Evolutionary conservation across 1,284 basidiomycete species (phyloP), one percentile per base, ranked within the genome.

Genomic region (Neonothopanus nambi): DNA sequence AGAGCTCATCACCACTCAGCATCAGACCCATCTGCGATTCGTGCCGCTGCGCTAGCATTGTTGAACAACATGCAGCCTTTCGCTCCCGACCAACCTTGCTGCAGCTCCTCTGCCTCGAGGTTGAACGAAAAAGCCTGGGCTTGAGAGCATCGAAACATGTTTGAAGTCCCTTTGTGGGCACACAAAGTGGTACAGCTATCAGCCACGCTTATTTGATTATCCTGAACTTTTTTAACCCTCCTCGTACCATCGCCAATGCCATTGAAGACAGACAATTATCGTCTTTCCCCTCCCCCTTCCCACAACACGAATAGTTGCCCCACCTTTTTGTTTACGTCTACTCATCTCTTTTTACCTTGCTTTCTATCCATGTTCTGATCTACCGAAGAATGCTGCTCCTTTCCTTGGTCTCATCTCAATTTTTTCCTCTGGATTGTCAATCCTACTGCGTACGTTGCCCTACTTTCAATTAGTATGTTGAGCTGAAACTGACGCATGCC

Each of bases 1-100:
- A 76, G 75, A 36, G 80, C 78, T 33, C 89, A 90, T 64, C 87
- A 90, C 56, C 89, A 91, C 66, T 90, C 88, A 42, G 79, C 87
- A 2, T 89, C 88, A 2, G 89, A 91, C 64, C 89, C 88, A 5
- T 85, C 87, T 35, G 78, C 82, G 13, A 67, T 79, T 51, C 82
- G 89, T 61, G 84, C 81, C 33, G 78, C 85, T 39, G 69, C 84
- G 15, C 65, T 89, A 45, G 81, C 83, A 26, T 64, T 91, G 55
- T 69, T 89, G 58, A 77, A 68, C 52, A 78, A 70, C 64, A 76
- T 83, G 65, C 79, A 73, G 56, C 71, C 76, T 11, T 87, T 86
- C 64, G 69, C 68, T 20, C 73, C 74, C 79, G 65, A 65, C 77
- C 11, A 65, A 73, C 26, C 71, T 82, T 60, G 64, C 69, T 5